Percentiles rank a stretch among this genome's conserved stretches.
Evolutionary conservation across 768 basidiomycete species (phyloP).

Genomic region (Pleurotus tuoliensis): DNA sequence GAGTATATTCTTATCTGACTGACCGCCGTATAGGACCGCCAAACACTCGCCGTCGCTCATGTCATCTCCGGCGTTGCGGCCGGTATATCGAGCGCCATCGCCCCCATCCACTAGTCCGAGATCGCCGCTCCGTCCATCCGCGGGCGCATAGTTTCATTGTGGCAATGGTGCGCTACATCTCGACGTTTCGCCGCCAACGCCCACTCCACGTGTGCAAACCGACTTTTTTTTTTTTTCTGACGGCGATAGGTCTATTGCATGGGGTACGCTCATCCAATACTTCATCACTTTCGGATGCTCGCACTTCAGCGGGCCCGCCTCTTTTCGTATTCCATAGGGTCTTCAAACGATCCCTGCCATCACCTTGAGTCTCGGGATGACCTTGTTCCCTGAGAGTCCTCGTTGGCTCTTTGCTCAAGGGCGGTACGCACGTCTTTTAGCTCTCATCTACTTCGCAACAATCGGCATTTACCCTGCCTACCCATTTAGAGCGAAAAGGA

Average conservation of each 20-base stretch:
- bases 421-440: slow-evolving; percentile 28
- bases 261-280: slow-evolving; percentile 75
- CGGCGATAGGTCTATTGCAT: slow-evolving; percentile 52
- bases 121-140: slow-evolving; percentile 66
- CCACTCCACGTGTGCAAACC: too few relatives aligned
- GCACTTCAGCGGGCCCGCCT: slow-evolving; percentile 63
- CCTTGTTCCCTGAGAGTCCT: slow-evolving; percentile 65
- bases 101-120: slow-evolving; percentile 74
- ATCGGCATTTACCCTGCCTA: neutral
- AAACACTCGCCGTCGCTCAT: slow-evolving; percentile 71
- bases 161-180: slow-evolving; percentile 51
- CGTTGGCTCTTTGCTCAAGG: slow-evolving; percentile 67
- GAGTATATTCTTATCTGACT: slow-evolving; percentile 5
- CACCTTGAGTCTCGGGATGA: slow-evolving; percentile 64
- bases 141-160: slow-evolving; percentile 70
- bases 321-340: slow-evolving; percentile 80
- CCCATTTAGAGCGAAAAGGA: slow-evolving; percentile 41
- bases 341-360: slow-evolving; percentile 78
- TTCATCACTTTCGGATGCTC: slow-evolving; percentile 76
- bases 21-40: slow-evolving; percentile 45
- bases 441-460: neutral
- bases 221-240: too few relatives aligned
- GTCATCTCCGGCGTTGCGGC: slow-evolving; percentile 66
- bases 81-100: slow-evolving; percentile 60
- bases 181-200: neutral